phyloP scores from a whole-genome alignment of 768 basidiomycete species.

The Tylopilus plumbeoviolaceoides region DNA sequence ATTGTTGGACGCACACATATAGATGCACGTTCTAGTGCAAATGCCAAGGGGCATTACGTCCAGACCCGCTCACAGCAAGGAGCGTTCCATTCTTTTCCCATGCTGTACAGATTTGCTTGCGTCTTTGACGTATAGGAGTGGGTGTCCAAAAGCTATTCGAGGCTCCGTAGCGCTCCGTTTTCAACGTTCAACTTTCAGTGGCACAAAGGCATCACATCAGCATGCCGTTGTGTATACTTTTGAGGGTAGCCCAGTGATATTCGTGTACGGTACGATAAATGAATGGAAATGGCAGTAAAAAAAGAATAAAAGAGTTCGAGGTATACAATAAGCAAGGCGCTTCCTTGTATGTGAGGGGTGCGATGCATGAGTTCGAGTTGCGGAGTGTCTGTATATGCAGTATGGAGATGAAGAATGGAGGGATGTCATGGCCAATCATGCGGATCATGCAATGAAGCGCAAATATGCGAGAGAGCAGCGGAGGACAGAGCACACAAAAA shows the following conservation, averaged over 20 bases:
- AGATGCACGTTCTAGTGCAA: no score
- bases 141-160: no score
- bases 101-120: no score
- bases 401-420: background rate
- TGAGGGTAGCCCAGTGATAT: background rate
- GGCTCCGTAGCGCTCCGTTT: no score
- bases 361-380: background rate
- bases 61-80: no score
- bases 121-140: no score
- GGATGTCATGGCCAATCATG: background rate
- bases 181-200: no score
- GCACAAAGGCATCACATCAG: background rate
- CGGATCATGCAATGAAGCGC: background rate
- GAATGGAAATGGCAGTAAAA: background rate
- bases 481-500: background rate
- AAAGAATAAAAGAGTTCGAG: background rate
- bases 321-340: background rate
- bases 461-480: background rate
- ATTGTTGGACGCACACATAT: no score
- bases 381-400: background rate
- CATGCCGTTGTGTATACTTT: background rate
- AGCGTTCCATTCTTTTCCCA: no score
- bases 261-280: background rate
- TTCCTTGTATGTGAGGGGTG: background rate
- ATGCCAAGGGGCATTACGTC: no score